phyloP scores from a whole-genome alignment of 306 rosid genomes.

The Hippophae rhamnoides region DNA sequence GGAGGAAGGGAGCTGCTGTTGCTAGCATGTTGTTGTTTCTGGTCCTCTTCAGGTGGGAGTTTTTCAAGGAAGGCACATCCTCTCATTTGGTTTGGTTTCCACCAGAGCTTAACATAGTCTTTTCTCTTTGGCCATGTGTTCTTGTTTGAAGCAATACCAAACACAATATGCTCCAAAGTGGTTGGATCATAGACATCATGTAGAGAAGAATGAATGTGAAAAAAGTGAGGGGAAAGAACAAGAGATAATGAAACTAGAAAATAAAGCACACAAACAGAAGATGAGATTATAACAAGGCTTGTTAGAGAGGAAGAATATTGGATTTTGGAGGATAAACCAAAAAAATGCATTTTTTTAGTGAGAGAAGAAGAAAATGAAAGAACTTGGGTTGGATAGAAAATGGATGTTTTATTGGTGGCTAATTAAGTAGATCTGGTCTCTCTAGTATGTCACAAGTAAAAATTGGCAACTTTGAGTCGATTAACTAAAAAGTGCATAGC shows the following conservation, averaged over 20 bases:
- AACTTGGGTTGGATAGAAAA: not conserved
- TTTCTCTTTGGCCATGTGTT: constrained; percentile 54
- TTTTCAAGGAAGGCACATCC: constrained; percentile 77
- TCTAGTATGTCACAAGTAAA: no score
- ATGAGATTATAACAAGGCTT: constrained; percentile 35
- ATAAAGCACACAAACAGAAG: constrained; percentile 45
- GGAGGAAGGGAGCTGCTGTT: constrained; percentile 28
- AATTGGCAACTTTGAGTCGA: no score
- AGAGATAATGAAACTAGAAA: constrained; percentile 36
- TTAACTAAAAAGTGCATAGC: no score
- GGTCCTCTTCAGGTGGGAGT: constrained; percentile 13
- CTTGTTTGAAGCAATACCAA: constrained; percentile 67
- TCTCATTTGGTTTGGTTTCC: constrained; percentile 47
- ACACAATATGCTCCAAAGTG: constrained; percentile 59
- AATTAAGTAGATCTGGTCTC: not conserved
- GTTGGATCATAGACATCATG: constrained; percentile 30
- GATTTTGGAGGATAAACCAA: constrained; percentile 33
- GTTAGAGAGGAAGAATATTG: constrained; percentile 23
- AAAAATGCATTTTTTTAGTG: constrained; percentile 33
- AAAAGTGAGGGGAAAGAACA: constrained; percentile 19
- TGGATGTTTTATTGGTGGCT: not conserved
- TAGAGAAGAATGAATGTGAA: constrained; percentile 3
- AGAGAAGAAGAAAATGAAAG: not conserved
- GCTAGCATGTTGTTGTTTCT: constrained; percentile 7
- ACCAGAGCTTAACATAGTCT: constrained; percentile 57